Evolutionary conservation across 139 green algal genomes (phyloP).

Genomic region (Tetradesmus lagerheimii): DNA sequence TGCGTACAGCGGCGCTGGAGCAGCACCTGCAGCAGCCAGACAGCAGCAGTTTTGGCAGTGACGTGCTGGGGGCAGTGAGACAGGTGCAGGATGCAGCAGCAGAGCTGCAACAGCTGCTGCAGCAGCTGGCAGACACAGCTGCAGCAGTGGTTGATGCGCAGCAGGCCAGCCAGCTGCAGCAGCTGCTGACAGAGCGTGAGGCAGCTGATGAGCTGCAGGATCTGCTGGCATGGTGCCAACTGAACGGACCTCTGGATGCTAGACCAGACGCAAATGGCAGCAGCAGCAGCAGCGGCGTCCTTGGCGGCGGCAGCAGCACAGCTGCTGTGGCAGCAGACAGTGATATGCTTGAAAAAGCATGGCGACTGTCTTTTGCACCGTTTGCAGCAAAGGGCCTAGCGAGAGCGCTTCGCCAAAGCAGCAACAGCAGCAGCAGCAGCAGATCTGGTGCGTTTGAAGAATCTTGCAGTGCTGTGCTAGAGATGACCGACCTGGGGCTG

Average conservation of each 20-base stretch:
- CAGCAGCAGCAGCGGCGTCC: no score
- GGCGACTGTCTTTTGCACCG: not conserved
- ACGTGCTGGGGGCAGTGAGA: not conserved
- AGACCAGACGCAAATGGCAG: not conserved
- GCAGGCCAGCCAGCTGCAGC: not conserved
- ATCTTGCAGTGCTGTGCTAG: not conserved
- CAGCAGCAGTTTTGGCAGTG: not conserved
- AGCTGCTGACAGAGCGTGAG: not conserved
- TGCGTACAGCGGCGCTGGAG: not conserved
- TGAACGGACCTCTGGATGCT: not conserved
- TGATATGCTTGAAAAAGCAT: not conserved
- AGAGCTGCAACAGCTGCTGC: slow-evolving; percentile 6
- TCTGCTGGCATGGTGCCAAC: not conserved
- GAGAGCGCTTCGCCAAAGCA: not conserved
- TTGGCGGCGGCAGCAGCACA: no score
- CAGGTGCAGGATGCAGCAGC: slow-evolving; percentile 10
- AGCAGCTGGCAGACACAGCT: not conserved
- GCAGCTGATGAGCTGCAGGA: not conserved
- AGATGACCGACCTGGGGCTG: not conserved
- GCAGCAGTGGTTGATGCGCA: not conserved
- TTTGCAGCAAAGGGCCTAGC: not conserved
- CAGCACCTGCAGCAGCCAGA: not conserved
- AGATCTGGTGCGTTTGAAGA: not conserved
- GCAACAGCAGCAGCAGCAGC: not conserved
- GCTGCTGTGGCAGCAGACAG: not conserved